Base-by-base conservation (phyloP, 768 basidiomycete genomes). In the Mycena filopes region DNA sequence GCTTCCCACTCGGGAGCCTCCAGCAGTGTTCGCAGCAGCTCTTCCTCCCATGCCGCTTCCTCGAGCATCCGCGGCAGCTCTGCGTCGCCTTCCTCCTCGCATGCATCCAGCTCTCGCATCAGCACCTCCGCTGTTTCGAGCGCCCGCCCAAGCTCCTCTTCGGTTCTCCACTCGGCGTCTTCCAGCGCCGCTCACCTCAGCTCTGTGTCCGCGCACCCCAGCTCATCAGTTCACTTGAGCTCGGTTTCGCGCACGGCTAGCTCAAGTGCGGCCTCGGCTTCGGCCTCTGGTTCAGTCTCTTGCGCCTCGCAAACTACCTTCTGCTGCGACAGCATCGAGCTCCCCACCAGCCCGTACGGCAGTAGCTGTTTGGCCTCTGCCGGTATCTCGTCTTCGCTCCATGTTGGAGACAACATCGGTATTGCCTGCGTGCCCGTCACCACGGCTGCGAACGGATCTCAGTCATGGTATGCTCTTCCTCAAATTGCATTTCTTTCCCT, bases 341-440 rank as follows among this genome's bases (percentile, higher is more conserved):
- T 16, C 36, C 21, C 60, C 42, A 47, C 31, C 2, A 45, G 50
- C 26, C 13, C 49, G 15, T 29, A 61, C 33, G 60, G 60, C 1
- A 25, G 42, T 23, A 46, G 42, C 33, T 51, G 59, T 23, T 48
- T 60, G n/a, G 9, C 21, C 10, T 11, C 51, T 23, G 59, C 59
- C 3, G 59, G 59, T 8, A 16, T 50, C 23, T 60, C 58, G n/a
- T 54, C 60, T 8, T 21, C 41, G 11, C 20, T 61, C 2, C 3
- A 53, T 20, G 60, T 61, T 18, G 60, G 60, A 0, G 26, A 61
- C 10, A 38, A 33, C 23, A 61, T 61, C 15, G 60, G 60, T 36
- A 23, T 61, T 25, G 28, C 4, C 8, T 53, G 60, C 43, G 60
- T 53, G 1, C 41, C 51, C 12, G 29, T 40, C 11, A 61, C 41